These are phyloP conservation scores for Gossypium laxum DNA, from an alignment of 441 rosid genomes.

Conservation along the genomic window DNA sequence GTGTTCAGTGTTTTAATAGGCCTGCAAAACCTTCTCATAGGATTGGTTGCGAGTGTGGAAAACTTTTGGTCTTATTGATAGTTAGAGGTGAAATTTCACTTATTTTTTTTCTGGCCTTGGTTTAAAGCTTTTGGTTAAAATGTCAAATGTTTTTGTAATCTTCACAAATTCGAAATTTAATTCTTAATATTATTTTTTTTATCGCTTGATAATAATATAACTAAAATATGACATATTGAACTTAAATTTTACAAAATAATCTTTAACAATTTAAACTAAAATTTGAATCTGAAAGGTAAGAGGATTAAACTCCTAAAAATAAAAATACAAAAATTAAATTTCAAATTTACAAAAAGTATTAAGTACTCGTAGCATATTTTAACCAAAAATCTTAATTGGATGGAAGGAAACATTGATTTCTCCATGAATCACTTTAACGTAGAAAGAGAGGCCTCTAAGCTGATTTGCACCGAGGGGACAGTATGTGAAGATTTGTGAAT, in stretches of 20 bases:
- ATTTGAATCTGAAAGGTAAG: neutral
- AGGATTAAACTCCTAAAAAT: neutral
- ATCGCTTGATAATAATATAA: too few relatives aligned
- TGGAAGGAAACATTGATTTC: neutral
- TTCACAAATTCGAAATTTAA: too few relatives aligned
- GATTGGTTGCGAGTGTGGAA: neutral
- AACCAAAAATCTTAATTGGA: neutral
- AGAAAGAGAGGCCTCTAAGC: neutral
- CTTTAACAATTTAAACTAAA: neutral
- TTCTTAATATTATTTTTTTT: neutral
- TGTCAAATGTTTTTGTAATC: neutral
- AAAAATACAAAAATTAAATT: too few relatives aligned
- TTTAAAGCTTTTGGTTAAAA: neutral
- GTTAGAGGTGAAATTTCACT: neutral
- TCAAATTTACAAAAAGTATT: too few relatives aligned
- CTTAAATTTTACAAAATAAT: neutral
- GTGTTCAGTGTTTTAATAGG: neutral
- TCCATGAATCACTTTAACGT: neutral
- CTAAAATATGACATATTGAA: neutral
- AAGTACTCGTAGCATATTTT: too few relatives aligned
- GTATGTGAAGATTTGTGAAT: neutral
- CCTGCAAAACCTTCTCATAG: neutral
- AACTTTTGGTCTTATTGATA: neutral
- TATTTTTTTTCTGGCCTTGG: neutral
- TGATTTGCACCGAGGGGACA: neutral